Evolutionary conservation across 2,329 filamentous ascomycete species (phyloP).

Genomic region (Cladosporium velox): DNA sequence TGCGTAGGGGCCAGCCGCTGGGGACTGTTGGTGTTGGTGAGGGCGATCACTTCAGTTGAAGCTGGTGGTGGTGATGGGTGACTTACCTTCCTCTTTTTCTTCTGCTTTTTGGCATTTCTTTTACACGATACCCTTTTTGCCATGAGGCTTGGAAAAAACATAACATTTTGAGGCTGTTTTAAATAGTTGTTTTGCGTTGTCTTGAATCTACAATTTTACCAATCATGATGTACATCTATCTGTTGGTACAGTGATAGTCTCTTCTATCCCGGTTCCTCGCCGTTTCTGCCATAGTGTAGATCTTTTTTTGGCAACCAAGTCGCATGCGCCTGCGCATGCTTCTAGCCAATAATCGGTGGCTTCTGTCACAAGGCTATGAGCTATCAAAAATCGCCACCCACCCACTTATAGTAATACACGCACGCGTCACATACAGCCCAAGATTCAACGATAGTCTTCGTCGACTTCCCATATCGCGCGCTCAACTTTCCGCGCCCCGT

Average conservation of each 20-base stretch:
- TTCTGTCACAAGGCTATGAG: not conserved
- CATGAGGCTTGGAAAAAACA: not conserved
- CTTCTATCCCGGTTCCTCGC: not conserved
- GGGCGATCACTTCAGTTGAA: conserved; percentile 65
- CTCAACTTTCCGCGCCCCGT: conserved; percentile 19
- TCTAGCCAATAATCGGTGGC: not conserved
- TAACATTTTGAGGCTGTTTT: not conserved
- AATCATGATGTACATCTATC: not conserved
- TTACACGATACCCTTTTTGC: conserved; percentile 13
- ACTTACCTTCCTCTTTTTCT: not conserved
- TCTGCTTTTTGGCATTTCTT: not conserved
- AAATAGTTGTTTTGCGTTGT: not conserved
- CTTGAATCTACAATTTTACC: too few species aligned
- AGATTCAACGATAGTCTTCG: conserved; percentile 7
- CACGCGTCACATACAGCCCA: not conserved
- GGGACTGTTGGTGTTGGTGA: conserved; percentile 55
- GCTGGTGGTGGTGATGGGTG: not conserved
- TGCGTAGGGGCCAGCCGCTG: conserved; percentile 55
- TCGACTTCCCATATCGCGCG: conserved; percentile 24
- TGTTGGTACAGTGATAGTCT: not conserved
- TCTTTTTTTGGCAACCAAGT: too few species aligned
- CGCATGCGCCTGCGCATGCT: not conserved
- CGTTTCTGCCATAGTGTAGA: too few species aligned
- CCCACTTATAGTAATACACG: not conserved
- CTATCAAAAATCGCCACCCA: not conserved